Base-by-base conservation (phyloP, 768 basidiomycete genomes). In the Podaxis sp. region DNA sequence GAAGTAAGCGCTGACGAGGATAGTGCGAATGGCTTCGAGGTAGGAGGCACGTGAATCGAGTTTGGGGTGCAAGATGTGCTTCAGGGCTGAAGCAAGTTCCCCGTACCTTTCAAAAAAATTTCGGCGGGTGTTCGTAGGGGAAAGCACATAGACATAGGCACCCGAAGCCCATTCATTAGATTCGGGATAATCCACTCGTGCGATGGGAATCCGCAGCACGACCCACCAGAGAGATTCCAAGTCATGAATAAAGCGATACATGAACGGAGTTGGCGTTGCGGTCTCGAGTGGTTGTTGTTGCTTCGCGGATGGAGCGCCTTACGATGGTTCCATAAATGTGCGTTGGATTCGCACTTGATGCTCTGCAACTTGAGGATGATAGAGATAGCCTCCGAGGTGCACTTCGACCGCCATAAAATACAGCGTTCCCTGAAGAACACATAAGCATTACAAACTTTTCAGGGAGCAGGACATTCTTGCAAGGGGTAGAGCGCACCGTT, bases 371-470 rank as follows among this genome's bases (percentile, higher is more conserved):
- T 17, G 46, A 51, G 22, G 19, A 22, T n/a, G 12, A 4, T n/a
- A 19, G 17, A n/a, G 19, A 7, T 42, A n/a, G 12, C n/a, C n/a
- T n/a, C 22, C 1, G n/a, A 24, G 19, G 15, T 38, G 51, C n/a
- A 44, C 40, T 19, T 61, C 60, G 11, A 61, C 30, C 1, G 52
- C 38, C 33, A 61, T 53, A 33, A 61, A 61, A 24, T 26, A 52
- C 1, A 52, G 0, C 0, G 52, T 61, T 40, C 60, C 60, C 60
- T 54, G 51, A 24, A 38, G 7, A 22, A n/a, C 3, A 15, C 7
- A 38, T n/a, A 19, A 40, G 6, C 28, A 28, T 28, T 28, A 13
- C 19, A 9, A 4, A 26, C 12, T 22, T n/a, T 28, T 28, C 28
- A 28, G 6, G 8, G 30, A 8, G 28, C 28, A 30, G 6, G 5